Conservation (phyloP, 176 grass and related monocot genomes). For the Carex myosuroides region DNA sequence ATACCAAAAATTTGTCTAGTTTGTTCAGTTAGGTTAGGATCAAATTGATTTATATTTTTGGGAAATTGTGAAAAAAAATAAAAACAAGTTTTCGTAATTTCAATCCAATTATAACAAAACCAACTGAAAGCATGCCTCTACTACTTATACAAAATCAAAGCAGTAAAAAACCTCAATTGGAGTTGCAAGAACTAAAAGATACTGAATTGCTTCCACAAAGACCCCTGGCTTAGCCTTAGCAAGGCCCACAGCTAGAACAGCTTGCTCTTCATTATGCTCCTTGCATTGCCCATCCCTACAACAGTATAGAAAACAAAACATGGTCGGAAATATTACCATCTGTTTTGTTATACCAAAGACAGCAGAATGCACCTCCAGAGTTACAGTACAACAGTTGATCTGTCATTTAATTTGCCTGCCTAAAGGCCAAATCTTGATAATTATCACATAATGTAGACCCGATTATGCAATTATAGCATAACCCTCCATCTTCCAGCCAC, state of each 20-base stretch:
- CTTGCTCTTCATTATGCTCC: slow-evolving; percentile 83
- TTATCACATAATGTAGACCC: neutral
- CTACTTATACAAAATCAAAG: neutral
- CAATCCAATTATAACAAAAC: neutral
- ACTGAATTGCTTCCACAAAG: slow-evolving; percentile 94
- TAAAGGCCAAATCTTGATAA: neutral
- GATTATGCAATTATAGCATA: neutral
- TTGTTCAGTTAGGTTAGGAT: neutral
- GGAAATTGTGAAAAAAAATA: neutral
- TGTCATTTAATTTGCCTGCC: neutral
- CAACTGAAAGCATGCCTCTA: neutral
- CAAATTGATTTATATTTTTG: neutral
- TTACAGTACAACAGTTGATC: neutral
- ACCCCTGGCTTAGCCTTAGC: slow-evolving; percentile 78
- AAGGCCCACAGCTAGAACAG: slow-evolving; percentile 81
- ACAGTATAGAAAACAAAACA: slow-evolving; percentile 3
- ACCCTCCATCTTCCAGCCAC: neutral
- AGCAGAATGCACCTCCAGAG: neutral
- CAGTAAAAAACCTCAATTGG: slow-evolving; percentile 67
- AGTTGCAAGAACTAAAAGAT: slow-evolving; percentile 89
- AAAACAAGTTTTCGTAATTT: neutral
- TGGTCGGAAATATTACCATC: neutral
- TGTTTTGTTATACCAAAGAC: neutral
- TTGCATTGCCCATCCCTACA: slow-evolving; percentile 92
- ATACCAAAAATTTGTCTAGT: neutral